phyloP scores from a whole-genome alignment of 306 rosid genomes.

The Mimosa bimucronata region DNA sequence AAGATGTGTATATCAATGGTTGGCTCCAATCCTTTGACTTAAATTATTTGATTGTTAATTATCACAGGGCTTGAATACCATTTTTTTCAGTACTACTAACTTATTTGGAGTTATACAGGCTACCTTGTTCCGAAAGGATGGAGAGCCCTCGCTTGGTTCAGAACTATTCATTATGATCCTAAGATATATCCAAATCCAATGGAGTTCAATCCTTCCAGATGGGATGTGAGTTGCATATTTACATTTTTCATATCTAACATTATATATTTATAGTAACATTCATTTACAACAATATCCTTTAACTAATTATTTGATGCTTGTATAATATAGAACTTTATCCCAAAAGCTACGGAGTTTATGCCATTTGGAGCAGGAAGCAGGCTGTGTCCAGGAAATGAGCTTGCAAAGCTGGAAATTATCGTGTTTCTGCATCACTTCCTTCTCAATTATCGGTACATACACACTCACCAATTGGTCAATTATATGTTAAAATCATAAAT shows the following conservation, averaged over 20 bases:
- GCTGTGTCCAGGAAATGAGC: not conserved
- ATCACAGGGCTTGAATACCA: not conserved
- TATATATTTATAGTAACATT: not conserved
- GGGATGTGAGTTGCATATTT: constrained; percentile 52
- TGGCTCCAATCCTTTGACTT: constrained; percentile 1
- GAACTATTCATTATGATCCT: constrained; percentile 71
- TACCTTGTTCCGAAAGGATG: constrained; percentile 76
- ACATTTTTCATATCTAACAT: not conserved
- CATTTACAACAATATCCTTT: not conserved
- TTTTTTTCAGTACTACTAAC: not conserved
- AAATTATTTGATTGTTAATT: not conserved
- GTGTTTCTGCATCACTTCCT: not conserved
- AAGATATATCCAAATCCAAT: constrained; percentile 61
- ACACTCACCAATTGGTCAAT: not conserved
- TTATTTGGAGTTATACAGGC: constrained; percentile 46
- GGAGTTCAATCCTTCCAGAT: constrained; percentile 74
- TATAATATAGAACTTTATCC: not conserved
- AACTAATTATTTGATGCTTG: not conserved
- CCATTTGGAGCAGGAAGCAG: not conserved
- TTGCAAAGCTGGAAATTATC: not conserved
- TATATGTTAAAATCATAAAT: too few species aligned
- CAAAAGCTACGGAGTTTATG: not conserved
- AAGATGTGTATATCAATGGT: constrained; percentile 59
- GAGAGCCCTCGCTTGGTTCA: constrained; percentile 73
- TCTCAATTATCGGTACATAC: not conserved